Evolutionary conservation across 2,329 filamentous ascomycete species (phyloP), one percentile per base, ranked within the genome.

Genomic region (Talaromyces pinophilus): DNA sequence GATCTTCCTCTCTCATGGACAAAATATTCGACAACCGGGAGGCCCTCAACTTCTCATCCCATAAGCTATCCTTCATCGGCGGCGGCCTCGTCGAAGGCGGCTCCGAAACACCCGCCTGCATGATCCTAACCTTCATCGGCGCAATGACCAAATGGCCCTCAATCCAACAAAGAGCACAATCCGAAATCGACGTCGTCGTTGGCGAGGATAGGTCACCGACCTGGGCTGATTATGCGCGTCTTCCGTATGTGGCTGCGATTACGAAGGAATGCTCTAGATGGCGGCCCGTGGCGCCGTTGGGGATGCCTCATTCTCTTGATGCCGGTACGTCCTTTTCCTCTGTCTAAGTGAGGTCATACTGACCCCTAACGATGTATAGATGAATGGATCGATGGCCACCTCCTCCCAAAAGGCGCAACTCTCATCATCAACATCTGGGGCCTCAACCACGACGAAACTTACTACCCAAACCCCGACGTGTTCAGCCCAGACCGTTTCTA

Each of bases 251-350:
- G 38, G 78, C 81, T n/a, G 83, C 82, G 0, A 78, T 85, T n/a
- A 80, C 86, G n/a, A 86, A 87, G 69, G 86, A 88, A 67, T 80
- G 83, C 1, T 74, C 86, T 17, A 79, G 86, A 3, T 87, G 85
- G 84, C 78, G 85, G 3, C 84, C 85, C 0, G 82, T 86, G 0
- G 81, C 81, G 10, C 82, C 84, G 46, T 81, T 85, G 19, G 81
- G 80, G n/a, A 81, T 84, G 67, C 84, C 84, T 1, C 85, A 86
- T 68, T 76, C 77, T 0, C 74, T 79, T 2, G 66, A 68, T 13
- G 68, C 73, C 70, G 72, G 73, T 69, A 6, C 8, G 5, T 42
- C 40, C 40, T 42, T 25, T 25, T 25, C 6, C 40, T 17, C 15
- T n/a, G 2, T 42, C 7, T 10, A 7, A 42, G 17, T 17, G 17